These are phyloP conservation scores for Penicillium bovifimosum DNA, from an alignment of 495 filamentous ascomycete species.

Conservation along the genomic window DNA sequence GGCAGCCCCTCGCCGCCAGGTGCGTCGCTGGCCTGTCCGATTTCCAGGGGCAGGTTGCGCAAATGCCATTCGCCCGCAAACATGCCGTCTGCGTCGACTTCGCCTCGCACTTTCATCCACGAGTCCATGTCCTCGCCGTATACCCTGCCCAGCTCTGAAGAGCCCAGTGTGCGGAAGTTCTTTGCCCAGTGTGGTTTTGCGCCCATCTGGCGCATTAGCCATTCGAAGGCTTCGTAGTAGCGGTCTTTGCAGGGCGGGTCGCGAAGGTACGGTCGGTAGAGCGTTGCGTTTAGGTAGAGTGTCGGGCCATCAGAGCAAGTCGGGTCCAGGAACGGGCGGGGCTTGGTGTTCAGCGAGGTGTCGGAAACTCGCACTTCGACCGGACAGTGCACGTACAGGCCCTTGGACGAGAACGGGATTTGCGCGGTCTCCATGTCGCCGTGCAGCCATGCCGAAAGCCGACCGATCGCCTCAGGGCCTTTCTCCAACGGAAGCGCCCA, in stretches of 20 bases:
- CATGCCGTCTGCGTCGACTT: conserved; percentile 83
- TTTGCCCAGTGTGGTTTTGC: conserved; percentile 98
- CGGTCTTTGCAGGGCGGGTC: conserved; percentile 73
- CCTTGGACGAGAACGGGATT: conserved; percentile 76
- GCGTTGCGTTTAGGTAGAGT: conserved; percentile 90
- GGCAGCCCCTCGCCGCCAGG: conserved; percentile 21
- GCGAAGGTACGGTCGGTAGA: conserved; percentile 81
- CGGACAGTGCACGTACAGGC: conserved; percentile 85
- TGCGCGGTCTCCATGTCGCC: conserved; percentile 47
- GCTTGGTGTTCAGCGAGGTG: conserved; percentile 49
- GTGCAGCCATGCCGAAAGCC: conserved; percentile 82
- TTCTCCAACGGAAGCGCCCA: conserved; percentile 90
- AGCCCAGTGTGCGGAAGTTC: conserved; percentile 63
- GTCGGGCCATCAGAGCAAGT: conserved; percentile 63
- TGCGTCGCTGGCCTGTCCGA: conserved; percentile 2
- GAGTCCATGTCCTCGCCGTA: conserved; percentile 53
- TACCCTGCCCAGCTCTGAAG: conserved; percentile 39
- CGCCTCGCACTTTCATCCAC: conserved; percentile 63
- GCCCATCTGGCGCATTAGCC: conserved; percentile 85
- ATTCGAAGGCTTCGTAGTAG: conserved; percentile 94
- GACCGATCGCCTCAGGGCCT: conserved; percentile 81
- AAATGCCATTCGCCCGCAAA: conserved; percentile 90
- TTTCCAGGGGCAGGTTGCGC: conserved; percentile 53
- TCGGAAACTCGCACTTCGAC: conserved; percentile 88
- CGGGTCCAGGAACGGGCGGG: conserved; percentile 76